A percentile compares a stretch with the other conserved stretches of the same genome.
phyloP scores from a whole-genome alignment of 2,329 filamentous ascomycete genomes.

The Sporothrix schenckii region DNA sequence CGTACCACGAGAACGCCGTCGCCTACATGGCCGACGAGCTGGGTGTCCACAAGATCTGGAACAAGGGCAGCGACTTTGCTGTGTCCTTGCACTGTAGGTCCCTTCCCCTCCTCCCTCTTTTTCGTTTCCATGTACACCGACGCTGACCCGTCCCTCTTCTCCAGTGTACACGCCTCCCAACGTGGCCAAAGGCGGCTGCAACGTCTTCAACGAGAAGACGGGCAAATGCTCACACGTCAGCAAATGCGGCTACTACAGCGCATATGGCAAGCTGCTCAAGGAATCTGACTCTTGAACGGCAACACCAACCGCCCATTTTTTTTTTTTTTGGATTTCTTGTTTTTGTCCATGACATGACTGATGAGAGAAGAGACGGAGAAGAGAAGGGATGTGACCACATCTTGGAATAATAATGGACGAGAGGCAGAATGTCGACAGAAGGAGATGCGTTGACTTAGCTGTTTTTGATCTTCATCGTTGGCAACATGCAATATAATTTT shows the following conservation, averaged over 20 bases:
- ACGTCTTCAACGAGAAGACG: slow-evolving; percentile 77
- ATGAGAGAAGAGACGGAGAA: neutral
- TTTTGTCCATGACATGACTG: slow-evolving; percentile 24
- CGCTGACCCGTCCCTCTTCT: slow-evolving; percentile 27
- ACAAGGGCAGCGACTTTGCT: slow-evolving; percentile 73
- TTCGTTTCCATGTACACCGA: neutral
- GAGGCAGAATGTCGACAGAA: neutral
- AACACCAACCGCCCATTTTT: neutral
- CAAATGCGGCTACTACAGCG: slow-evolving; percentile 73
- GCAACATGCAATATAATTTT: neutral
- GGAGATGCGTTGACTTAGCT: slow-evolving; percentile 20
- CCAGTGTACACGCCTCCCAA: slow-evolving; percentile 85
- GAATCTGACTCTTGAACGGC: slow-evolving; percentile 10
- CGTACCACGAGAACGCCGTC: slow-evolving; percentile 71
- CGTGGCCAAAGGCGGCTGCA: slow-evolving; percentile 78
- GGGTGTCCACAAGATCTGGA: slow-evolving; percentile 80
- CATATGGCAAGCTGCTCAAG: slow-evolving; percentile 54
- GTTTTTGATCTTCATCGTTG: neutral
- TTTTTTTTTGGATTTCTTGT: neutral
- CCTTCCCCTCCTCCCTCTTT: neutral
- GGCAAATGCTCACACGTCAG: slow-evolving; percentile 72
- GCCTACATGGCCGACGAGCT: slow-evolving; percentile 92
- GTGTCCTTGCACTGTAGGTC: slow-evolving; percentile 76
- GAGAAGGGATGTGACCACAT: neutral
- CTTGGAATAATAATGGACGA: slow-evolving; percentile 2